These are phyloP conservation scores for Atractiella rhizophila DNA, from an alignment of 768 basidiomycete species.

Conservation along the genomic window DNA sequence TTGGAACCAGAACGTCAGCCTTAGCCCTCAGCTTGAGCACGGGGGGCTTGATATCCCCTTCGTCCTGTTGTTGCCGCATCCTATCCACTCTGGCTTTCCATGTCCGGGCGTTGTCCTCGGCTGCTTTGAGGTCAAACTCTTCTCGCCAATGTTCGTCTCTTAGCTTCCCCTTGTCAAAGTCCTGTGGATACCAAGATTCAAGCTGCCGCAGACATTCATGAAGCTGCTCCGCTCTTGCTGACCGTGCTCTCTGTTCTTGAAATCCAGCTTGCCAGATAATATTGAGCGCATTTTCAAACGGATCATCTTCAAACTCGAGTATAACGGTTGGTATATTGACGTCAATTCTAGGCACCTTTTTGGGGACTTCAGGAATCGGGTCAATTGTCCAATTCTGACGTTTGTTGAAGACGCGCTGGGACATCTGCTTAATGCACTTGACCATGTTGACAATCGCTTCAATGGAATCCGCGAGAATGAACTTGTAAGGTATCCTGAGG, in stretches of 20 bases:
- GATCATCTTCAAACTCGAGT: constrained; percentile 58
- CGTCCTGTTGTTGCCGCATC: no score
- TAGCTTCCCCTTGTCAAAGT: no score
- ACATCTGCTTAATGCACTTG: constrained; percentile 50
- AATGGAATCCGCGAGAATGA: constrained; percentile 62
- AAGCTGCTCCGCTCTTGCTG: constrained; percentile 56
- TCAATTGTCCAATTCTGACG: constrained; percentile 32
- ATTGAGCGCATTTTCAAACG: constrained; percentile 50
- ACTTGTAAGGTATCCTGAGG: no score
- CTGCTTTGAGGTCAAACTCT: no score
- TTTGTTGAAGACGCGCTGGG: constrained; percentile 31
- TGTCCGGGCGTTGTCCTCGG: constrained; percentile 38
- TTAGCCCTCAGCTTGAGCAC: no score
- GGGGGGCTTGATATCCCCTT: no score
- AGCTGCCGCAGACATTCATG: no score
- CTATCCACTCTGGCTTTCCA: constrained; percentile 41
- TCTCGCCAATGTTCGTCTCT: no score
- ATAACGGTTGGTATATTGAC: constrained; percentile 37
- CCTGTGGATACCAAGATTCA: no score
- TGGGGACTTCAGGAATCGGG: constrained; percentile 49
- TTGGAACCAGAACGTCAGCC: no score
- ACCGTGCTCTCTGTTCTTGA: constrained; percentile 41
- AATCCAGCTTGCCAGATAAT: constrained; percentile 47
- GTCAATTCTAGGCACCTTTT: constrained; percentile 37
- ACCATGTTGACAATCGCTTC: constrained; percentile 40